Evolutionary conservation across 2,329 filamentous ascomycete genomes (phyloP).

Genomic region (Macrophomina pseudophaseolina): DNA sequence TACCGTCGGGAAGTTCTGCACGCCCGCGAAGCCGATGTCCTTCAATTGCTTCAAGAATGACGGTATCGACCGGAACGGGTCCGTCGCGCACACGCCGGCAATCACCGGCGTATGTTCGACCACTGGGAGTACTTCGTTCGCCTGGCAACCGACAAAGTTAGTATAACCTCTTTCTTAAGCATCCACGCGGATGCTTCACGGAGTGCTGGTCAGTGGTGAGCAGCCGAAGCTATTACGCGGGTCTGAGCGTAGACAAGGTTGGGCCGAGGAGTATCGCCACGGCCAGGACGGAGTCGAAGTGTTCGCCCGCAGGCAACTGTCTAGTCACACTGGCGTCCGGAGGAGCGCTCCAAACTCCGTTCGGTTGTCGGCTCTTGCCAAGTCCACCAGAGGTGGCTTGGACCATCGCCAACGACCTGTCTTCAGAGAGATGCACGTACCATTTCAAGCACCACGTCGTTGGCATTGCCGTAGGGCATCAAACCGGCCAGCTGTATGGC

Average conservation of each 20-base stretch:
- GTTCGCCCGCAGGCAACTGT: neutral
- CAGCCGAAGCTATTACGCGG: neutral
- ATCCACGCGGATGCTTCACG: neutral
- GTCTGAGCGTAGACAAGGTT: neutral
- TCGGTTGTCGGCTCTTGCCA: no score
- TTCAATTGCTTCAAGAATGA: slow-evolving; percentile 65
- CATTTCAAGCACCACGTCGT: slow-evolving; percentile 73
- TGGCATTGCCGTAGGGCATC: slow-evolving; percentile 75
- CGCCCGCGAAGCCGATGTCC: slow-evolving; percentile 68
- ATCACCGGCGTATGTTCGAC: slow-evolving; percentile 69
- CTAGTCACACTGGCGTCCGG: neutral
- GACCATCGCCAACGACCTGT: no score
- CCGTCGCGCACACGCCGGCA: slow-evolving; percentile 73
- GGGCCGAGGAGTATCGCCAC: neutral
- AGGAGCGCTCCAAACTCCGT: neutral
- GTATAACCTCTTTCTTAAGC: neutral
- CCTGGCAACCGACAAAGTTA: slow-evolving; percentile 43
- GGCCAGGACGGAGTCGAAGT: neutral
- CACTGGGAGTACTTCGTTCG: slow-evolving; percentile 69
- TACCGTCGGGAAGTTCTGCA: slow-evolving; percentile 73
- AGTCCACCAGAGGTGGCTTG: no score
- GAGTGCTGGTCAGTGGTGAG: neutral
- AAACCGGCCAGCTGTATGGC: slow-evolving; percentile 60
- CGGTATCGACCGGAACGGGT: slow-evolving; percentile 69
- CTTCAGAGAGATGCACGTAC: slow-evolving; percentile 37